Evolutionary conservation across 495 filamentous ascomycete genomes (phyloP).

Genomic region (Cudoniella acicularis): DNA sequence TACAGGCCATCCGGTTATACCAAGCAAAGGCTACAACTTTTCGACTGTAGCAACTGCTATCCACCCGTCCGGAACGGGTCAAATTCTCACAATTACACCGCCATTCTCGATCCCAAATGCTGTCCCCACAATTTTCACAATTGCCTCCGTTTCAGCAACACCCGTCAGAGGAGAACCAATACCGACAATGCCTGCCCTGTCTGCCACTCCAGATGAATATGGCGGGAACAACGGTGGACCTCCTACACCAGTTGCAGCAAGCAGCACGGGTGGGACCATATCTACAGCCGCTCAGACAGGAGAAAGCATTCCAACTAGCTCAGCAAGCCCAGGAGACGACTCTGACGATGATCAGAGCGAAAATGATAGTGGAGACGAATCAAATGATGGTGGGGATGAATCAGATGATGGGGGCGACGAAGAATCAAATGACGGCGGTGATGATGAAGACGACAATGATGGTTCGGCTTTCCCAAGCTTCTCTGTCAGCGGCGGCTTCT

Average conservation of each 20-base stretch:
- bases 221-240: too few species aligned
- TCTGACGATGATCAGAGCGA: too few species aligned
- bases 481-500: not conserved
- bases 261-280: too few species aligned
- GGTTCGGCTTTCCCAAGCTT: not conserved
- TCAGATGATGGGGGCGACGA: too few species aligned
- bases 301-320: too few species aligned
- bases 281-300: too few species aligned
- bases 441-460: not conserved
- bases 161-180: not conserved
- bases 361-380: too few species aligned
- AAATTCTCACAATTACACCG: not conserved
- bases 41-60: not conserved
- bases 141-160: not conserved
- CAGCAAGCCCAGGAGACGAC: too few species aligned
- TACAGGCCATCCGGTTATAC: not conserved
- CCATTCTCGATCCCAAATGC: not conserved
- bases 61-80: not conserved
- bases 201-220: not conserved
- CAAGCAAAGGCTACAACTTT: not conserved
- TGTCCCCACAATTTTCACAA: not conserved
- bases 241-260: too few species aligned
- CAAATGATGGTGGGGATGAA: too few species aligned
- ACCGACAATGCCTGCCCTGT: too few species aligned
- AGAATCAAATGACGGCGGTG: not conserved